These are phyloP conservation scores for Euclidium syriacum DNA, from an alignment of 345 rosid genomes.

Conservation along the genomic window DNA sequence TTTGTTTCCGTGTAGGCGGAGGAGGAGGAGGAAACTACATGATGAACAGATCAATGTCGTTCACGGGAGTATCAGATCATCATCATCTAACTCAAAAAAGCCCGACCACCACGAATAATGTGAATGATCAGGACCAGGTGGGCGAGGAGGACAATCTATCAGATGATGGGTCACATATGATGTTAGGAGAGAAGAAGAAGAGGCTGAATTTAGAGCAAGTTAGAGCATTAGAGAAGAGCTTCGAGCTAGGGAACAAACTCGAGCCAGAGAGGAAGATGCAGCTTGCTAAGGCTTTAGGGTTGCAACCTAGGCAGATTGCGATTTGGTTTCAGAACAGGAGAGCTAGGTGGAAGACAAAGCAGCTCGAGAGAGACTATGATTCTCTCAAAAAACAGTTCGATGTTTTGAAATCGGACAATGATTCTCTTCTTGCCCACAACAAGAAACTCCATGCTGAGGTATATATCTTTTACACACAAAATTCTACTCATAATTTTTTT, in stretches of 20 bases:
- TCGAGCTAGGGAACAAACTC: constrained; percentile 70
- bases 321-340: constrained; percentile 80
- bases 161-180: constrained; percentile 70
- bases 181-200: constrained; percentile 68
- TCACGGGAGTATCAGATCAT: constrained; percentile 43
- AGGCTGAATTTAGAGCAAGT: constrained; percentile 72
- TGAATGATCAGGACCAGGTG: constrained; percentile 28
- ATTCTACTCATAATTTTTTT: background rate
- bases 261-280: constrained; percentile 75
- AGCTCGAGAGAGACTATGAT: constrained; percentile 63
- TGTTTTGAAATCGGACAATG: constrained; percentile 57
- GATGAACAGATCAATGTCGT: constrained; percentile 82
- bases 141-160: constrained; percentile 69
- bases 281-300: constrained; percentile 59
- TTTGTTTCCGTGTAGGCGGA: constrained; percentile 3
- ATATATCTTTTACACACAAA: constrained; percentile 2
- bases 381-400: constrained; percentile 62
- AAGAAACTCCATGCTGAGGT: constrained; percentile 67
- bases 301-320: constrained; percentile 69
- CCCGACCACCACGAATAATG: constrained; percentile 14
- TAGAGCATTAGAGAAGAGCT: constrained; percentile 68
- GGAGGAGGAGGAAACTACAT: constrained; percentile 51
- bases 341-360: constrained; percentile 81
- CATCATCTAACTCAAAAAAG: constrained; percentile 31
- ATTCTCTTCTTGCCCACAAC: constrained; percentile 59